Conservation (phyloP, 1,284 basidiomycete species). For the Phaffia rhodozyma region DNA sequence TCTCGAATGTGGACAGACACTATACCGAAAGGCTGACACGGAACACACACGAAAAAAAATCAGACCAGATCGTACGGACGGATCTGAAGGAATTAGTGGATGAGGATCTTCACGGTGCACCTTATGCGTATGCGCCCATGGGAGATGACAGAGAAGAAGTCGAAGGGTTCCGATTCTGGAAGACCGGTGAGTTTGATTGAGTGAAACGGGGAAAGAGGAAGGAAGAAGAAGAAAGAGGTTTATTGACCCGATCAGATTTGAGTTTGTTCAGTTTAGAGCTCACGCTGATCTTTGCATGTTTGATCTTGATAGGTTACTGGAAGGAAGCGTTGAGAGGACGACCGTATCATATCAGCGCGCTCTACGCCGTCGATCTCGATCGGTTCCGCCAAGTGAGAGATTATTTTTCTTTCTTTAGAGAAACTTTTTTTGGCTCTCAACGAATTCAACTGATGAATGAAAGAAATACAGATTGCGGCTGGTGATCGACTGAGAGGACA, state of each 20-base stretch:
- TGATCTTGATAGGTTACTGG: conserved; percentile 53
- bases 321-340: conserved; percentile 63
- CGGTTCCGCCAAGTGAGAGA: conserved; percentile 67
- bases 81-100: conserved; percentile 88
- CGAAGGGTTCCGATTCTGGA: conserved; percentile 98
- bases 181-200: conserved; percentile 46
- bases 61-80: conserved; percentile 86
- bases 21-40: not conserved
- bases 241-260: too few relatives aligned
- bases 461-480: conserved; percentile 27
- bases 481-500: conserved; percentile 81
- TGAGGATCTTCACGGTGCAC: conserved; percentile 76
- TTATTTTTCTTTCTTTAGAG: not conserved
- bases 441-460: too few relatives aligned
- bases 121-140: conserved; percentile 95
- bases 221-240: conserved; percentile 18
- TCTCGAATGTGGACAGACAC: not conserved
- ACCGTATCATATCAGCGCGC: conserved; percentile 88
- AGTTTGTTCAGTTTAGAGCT: not conserved
- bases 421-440: conserved; percentile 44
- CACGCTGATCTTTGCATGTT: not conserved
- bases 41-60: not conserved
- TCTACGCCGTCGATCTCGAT: conserved; percentile 94
- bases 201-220: too few relatives aligned
- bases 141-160: conserved; percentile 87